Evolutionary conservation across 768 basidiomycete species (phyloP).

Genomic region (Melanogaster broomeanus): DNA sequence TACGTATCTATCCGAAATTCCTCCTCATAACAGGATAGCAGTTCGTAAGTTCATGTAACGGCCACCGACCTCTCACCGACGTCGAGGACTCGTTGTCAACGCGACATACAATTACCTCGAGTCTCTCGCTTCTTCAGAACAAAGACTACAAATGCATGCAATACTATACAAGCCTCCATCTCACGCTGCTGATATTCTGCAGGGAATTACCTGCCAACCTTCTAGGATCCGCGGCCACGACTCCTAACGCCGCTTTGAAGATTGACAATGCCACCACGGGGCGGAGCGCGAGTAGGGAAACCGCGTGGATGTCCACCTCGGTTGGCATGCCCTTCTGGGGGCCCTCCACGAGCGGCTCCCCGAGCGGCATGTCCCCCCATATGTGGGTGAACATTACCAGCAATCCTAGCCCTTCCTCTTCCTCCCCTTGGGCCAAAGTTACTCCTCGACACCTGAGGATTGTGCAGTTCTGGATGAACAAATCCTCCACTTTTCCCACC

Average conservation of each 20-base stretch:
- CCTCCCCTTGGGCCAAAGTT: conserved; percentile 31
- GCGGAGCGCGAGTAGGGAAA: conserved; percentile 10
- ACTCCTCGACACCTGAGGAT: conserved; percentile 29
- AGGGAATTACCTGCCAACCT: neutral
- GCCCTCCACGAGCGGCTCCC: neutral
- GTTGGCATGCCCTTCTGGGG: neutral
- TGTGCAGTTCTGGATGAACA: conserved; percentile 34
- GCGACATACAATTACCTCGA: neutral
- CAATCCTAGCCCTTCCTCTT: conserved; percentile 33
- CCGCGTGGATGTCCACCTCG: conserved; percentile 12
- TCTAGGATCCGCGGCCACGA: conserved; percentile 14
- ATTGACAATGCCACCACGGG: conserved; percentile 10
- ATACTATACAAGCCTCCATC: neutral
- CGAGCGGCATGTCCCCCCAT: conserved; percentile 9
- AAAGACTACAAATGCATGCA: neutral
- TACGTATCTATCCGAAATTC: neutral
- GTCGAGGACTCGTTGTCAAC: neutral
- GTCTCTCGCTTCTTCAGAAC: neutral
- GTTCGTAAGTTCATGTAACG: too few species aligned
- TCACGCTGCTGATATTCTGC: neutral
- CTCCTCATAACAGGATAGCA: neutral
- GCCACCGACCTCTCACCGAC: too few species aligned
- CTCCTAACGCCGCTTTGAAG: conserved; percentile 6
- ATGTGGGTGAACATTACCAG: conserved; percentile 16
- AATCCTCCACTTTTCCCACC: conserved; percentile 63